Conservation (phyloP, 1,139 yeast species). For the Arxiozyma heterogenica region DNA sequence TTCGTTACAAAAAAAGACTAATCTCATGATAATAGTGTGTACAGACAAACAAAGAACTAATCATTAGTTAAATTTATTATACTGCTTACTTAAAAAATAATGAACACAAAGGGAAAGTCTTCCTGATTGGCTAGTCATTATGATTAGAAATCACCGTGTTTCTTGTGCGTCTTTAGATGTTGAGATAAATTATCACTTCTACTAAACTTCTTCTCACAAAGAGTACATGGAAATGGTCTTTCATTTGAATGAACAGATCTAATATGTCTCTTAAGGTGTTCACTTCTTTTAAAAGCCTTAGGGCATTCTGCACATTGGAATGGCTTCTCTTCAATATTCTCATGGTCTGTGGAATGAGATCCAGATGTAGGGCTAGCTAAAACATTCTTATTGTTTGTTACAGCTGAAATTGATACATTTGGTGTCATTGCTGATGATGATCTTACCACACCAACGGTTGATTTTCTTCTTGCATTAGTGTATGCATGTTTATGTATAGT, state of each 20-base stretch:
- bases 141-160: conserved; percentile 27
- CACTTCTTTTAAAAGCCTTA: conserved; percentile 58
- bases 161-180: conserved; percentile 61
- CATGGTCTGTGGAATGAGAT: neutral
- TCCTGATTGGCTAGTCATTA: neutral
- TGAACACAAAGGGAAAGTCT: no score
- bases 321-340: conserved; percentile 23
- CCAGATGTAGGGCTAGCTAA: neutral
- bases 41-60: neutral
- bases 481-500: neutral
- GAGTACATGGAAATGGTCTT: conserved; percentile 63
- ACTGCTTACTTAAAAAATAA: no score
- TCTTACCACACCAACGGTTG: conserved; percentile 8
- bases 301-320: conserved; percentile 34
- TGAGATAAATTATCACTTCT: conserved; percentile 72
- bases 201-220: conserved; percentile 67
- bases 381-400: neutral
- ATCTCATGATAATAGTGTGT: neutral
- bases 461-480: conserved; percentile 7
- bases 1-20: no score
- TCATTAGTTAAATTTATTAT: neutral
- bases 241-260: conserved; percentile 57
- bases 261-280: conserved; percentile 70
- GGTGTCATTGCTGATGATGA: conserved; percentile 1
- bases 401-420: neutral